Percentiles rank a stretch among this genome's conserved stretches.
phyloP scores from a whole-genome alignment of 352 stramenopile species.

The Globisporangium rhizosaccharum region DNA sequence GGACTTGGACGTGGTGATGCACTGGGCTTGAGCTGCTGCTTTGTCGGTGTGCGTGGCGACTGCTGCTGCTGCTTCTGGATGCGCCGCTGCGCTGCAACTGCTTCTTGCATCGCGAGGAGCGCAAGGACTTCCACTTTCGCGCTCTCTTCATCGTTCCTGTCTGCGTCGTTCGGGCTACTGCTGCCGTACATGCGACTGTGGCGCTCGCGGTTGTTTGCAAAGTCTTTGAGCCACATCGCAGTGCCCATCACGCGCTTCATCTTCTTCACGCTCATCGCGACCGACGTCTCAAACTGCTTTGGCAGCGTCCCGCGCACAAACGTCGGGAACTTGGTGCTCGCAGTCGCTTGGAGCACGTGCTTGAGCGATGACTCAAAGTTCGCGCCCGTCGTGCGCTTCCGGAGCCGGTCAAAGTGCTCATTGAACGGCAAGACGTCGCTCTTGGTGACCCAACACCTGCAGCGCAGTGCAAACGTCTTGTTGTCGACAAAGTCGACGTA shows the following conservation, averaged over 20 bases:
- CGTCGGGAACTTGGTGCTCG: constrained; percentile 42
- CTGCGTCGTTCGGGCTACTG: constrained; percentile 1
- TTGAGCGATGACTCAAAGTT: constrained; percentile 41
- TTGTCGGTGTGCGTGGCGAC: neutral
- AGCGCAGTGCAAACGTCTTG: constrained; percentile 30
- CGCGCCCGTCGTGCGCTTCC: constrained; percentile 24
- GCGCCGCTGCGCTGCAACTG: neutral
- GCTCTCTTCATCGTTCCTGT: neutral
- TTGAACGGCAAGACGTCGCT: constrained; percentile 34
- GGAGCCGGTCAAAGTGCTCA: constrained; percentile 26
- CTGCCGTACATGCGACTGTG: constrained; percentile 30
- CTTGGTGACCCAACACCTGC: constrained; percentile 48
- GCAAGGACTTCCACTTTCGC: constrained; percentile 5
- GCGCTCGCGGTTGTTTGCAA: constrained; percentile 34
- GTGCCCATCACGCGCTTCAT: constrained; percentile 36
- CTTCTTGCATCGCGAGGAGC: constrained; percentile 5
- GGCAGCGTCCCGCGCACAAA: constrained; percentile 47
- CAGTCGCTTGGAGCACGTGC: constrained; percentile 30
- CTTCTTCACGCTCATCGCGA: constrained; percentile 28
- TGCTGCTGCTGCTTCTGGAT: neutral
- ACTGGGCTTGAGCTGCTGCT: neutral
- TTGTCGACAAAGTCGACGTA: constrained; percentile 61
- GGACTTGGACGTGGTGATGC: neutral
- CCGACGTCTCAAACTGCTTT: constrained; percentile 18
- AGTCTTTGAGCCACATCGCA: constrained; percentile 36